phyloP scores from a whole-genome alignment of 1,284 basidiomycete genomes.

The Schizopora paradoxa region DNA sequence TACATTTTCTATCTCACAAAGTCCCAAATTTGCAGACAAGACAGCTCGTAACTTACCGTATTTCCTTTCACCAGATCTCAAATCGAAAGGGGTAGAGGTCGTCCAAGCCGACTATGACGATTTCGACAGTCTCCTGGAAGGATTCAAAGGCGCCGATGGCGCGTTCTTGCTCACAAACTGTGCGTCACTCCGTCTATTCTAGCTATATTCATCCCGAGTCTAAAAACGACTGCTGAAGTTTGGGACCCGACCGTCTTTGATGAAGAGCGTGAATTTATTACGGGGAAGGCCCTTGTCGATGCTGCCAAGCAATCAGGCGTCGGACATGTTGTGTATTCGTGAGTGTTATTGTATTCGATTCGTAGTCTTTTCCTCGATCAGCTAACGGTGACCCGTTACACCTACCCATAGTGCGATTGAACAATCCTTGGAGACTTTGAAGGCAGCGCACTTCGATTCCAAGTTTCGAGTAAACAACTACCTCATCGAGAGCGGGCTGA shows the following conservation, averaged over 20 bases:
- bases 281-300: conserved; percentile 26
- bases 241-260: conserved; percentile 4
- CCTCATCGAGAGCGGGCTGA: conserved; percentile 20
- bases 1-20: background rate
- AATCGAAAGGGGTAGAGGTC: conserved; percentile 20
- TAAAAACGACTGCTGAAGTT: background rate
- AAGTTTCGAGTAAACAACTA: conserved; percentile 26
- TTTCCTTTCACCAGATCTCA: conserved; percentile 4
- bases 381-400: conserved; percentile 15
- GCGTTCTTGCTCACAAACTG: conserved; percentile 17
- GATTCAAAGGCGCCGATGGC: conserved; percentile 15
- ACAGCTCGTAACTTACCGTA: background rate
- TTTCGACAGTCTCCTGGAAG: conserved; percentile 13
- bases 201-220: background rate
- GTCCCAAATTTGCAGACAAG: background rate
- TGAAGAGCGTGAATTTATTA: conserved; percentile 12
- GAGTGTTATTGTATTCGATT: too few relatives aligned
- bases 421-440: too few relatives aligned
- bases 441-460: conserved; percentile 23
- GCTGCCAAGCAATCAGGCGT: conserved; percentile 25
- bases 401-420: too few relatives aligned
- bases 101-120: conserved; percentile 21
- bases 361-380: too few relatives aligned
- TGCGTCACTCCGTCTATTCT: background rate
- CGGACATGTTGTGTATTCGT: conserved; percentile 26